Evolutionary conservation across 495 filamentous ascomycete genomes (phyloP), one percentile per base, ranked within the genome.

Genomic region (Durotheca rogersii): DNA sequence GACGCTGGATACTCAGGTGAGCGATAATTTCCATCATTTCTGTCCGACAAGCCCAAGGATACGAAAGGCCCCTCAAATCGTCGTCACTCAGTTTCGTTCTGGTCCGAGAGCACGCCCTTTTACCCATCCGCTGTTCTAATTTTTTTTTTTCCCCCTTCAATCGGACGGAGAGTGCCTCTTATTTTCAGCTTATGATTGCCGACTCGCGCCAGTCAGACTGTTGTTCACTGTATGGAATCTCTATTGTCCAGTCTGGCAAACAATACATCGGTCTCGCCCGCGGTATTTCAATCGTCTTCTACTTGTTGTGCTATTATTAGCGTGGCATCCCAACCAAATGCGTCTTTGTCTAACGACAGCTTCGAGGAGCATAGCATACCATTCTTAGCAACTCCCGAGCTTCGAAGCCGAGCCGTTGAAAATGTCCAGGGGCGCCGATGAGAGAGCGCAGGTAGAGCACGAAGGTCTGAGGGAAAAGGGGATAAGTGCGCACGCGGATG

Each of bases 401-500:
- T 45, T 45, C 23, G 31, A 27, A 25, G 34, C 41, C 45, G 40
- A 34, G 40, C 56, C 43, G 43, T 42, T n/a, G 20, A 53, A 57
- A 25, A 78, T 71, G 76, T 69, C 58, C 44, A 67, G 63, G 47
- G 61, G 61, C 50, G 67, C 39, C 15, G 61, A 68, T 30, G 66
- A 69, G 48, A 66, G 56, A 51, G 39, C 52, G 29, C 64, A 64
- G 37, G 59, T 62, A 41, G 67, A 68, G 32, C 64, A 72, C 19
- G 71, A 71, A 47, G 68, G 65, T 44, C 68, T 69, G 4, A 75
- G 72, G 58, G 75, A 79, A 53, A 77, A 76, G 59, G 74, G 72
- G 16, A 62, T 51, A 37, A 42, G 71, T 16, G 49, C 64, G 19
- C 66, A 69, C 15, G 74, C 77, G 32, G 72, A 75, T 31, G 69